Conservation (phyloP, 1,139 yeast species). For the Blastobotrys petasosporus region DNA sequence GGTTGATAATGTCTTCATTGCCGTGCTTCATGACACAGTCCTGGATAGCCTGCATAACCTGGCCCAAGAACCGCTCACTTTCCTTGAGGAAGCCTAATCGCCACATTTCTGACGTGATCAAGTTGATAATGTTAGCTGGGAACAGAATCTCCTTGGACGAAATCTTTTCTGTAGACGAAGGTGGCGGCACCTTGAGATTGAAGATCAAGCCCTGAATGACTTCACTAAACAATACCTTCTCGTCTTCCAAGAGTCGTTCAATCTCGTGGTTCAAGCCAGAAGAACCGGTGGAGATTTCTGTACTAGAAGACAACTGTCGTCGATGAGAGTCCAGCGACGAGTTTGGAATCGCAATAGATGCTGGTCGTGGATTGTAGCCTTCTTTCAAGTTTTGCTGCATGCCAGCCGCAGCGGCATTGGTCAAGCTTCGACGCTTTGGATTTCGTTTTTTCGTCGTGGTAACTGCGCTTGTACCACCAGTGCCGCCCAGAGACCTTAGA, state of each 20-base stretch:
- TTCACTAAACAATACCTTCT: conserved; percentile 73
- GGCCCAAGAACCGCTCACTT: conserved; percentile 86
- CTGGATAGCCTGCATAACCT: conserved; percentile 83
- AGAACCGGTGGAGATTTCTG: conserved; percentile 27
- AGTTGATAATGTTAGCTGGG: conserved; percentile 93
- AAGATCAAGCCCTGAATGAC: conserved; percentile 82
- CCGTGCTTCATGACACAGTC: conserved; percentile 42
- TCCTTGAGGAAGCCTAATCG: conserved; percentile 89
- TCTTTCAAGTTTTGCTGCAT: conserved; percentile 19
- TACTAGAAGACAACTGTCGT: conserved; percentile 23
- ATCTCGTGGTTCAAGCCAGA: conserved; percentile 35
- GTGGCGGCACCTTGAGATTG: conserved; percentile 82
- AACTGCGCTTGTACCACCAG: conserved; percentile 16
- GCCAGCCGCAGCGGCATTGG: conserved; percentile 20
- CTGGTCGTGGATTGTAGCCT: conserved; percentile 33
- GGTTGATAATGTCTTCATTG: conserved; percentile 82
- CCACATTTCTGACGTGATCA: conserved; percentile 97
- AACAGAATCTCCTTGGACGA: conserved; percentile 87
- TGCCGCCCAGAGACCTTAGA: conserved; percentile 21
- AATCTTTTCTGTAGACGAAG: conserved; percentile 73
- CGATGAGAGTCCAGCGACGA: conserved; percentile 20
- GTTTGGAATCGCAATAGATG: conserved; percentile 29
- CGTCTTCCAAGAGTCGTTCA: conserved; percentile 56
- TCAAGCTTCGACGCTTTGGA: conserved; percentile 30
- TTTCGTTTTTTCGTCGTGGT: conserved; percentile 28